These are phyloP conservation scores for Fusarium lateritium DNA, from an alignment of 2,329 filamentous ascomycete species.

Conservation along the genomic window DNA sequence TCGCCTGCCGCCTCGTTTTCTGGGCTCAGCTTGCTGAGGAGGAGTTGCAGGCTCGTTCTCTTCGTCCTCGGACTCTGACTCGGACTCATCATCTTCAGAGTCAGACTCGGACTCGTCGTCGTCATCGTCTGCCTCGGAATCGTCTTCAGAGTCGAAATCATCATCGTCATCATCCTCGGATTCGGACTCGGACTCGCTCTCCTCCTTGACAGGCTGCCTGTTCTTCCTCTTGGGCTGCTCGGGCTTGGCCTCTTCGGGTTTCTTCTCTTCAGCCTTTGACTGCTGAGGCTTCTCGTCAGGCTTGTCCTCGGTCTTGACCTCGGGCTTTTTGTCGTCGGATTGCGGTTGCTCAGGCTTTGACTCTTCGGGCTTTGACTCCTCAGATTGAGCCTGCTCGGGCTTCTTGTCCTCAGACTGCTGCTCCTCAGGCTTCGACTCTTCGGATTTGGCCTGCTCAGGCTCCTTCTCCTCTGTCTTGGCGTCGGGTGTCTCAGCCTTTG, in stretches of 20 bases:
- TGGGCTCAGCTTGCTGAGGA: conserved; percentile 34
- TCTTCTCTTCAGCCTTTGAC: conserved; percentile 19
- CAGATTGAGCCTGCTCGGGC: conserved; percentile 11
- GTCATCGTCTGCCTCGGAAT: conserved; percentile 32
- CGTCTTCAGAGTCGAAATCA: conserved; percentile 41
- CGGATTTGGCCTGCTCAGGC: conserved; percentile 22
- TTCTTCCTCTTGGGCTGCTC: conserved; percentile 32
- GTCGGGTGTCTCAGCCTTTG: conserved; percentile 25
- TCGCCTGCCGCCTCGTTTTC: conserved; percentile 14
- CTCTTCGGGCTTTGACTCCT: neutral
- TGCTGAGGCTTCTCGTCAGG: conserved; percentile 13
- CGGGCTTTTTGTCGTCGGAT: conserved; percentile 26
- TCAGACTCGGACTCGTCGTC: conserved; percentile 34
- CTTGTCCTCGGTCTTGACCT: conserved; percentile 25
- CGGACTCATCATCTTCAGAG: conserved; percentile 41
- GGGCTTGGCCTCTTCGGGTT: conserved; percentile 24
- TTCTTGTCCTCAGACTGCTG: conserved; percentile 4
- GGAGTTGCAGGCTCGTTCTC: conserved; percentile 48
- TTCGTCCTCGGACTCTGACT: conserved; percentile 44
- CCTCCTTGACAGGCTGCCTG: conserved; percentile 26
- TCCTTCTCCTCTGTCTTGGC: conserved; percentile 19
- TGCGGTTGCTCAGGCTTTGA: conserved; percentile 20
- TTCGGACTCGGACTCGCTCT: conserved; percentile 36
- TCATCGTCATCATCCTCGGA: conserved; percentile 36
- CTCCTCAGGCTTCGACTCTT: conserved; percentile 10